Evolutionary conservation across 805 yeast species (phyloP).

Genomic region (Candida suzukii): DNA sequence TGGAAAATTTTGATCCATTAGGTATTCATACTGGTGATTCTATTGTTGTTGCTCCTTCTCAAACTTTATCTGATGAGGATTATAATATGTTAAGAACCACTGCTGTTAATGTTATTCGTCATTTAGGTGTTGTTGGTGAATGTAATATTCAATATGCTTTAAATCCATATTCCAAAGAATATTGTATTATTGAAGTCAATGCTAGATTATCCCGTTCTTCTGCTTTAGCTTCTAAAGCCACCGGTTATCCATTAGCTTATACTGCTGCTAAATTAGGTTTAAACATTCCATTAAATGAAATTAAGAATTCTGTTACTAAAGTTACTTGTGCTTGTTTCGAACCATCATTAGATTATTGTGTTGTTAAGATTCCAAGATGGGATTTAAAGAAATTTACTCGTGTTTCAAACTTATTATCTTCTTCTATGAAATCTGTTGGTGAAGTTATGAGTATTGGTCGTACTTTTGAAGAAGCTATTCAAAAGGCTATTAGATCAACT

Average conservation of each 20-base stretch:
- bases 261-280: constrained; percentile 96
- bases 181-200: constrained; percentile 95
- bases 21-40: constrained; percentile 99
- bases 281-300: constrained; percentile 85
- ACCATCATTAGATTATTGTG: constrained; percentile 95
- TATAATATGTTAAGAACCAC: constrained; percentile 97
- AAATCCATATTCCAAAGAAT: constrained; percentile 88
- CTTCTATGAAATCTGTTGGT: constrained; percentile 98
- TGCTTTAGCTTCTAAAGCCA: constrained; percentile 98
- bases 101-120: constrained; percentile 95
- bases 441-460: constrained; percentile 98
- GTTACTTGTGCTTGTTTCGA: constrained; percentile 95
- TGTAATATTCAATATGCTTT: constrained; percentile 97
- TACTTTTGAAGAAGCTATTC: constrained; percentile 95
- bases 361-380: constrained; percentile 98
- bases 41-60: constrained; percentile 97
- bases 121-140: constrained; percentile 98
- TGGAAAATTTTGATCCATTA: constrained; percentile 98
- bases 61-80: constrained; percentile 93
- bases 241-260: constrained; percentile 97
- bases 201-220: constrained; percentile 97
- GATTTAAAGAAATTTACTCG: constrained; percentile 93
- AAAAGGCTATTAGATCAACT: constrained; percentile 93
- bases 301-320: constrained; percentile 88
- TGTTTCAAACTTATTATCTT: constrained; percentile 79